Conservation (phyloP, 441 rosid species). For the Omphalea diandra region DNA sequence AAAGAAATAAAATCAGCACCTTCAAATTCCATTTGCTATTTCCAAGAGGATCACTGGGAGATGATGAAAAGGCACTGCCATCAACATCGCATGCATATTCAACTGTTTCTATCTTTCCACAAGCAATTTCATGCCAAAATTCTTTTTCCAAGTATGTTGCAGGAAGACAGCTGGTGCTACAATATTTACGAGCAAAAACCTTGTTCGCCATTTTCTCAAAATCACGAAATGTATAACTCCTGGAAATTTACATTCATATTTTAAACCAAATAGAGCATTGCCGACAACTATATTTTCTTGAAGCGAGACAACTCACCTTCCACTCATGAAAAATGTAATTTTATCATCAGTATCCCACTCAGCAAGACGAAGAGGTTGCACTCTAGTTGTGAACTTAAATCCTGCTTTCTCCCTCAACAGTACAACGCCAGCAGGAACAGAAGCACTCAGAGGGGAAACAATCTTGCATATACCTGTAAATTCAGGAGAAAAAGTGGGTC, state of each 20-base stretch:
- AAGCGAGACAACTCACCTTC: constrained; percentile 57
- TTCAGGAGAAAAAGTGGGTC: not conserved
- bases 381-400: constrained; percentile 95
- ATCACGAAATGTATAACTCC: constrained; percentile 92
- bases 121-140: constrained; percentile 96
- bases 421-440: constrained; percentile 95
- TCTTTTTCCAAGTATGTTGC: constrained; percentile 93
- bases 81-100: constrained; percentile 99
- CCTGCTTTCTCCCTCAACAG: constrained; percentile 84
- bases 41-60: constrained; percentile 83
- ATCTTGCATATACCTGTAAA: constrained; percentile 93
- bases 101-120: constrained; percentile 95
- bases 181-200: constrained; percentile 92
- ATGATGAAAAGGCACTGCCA: constrained; percentile 98
- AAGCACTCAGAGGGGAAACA: constrained; percentile 74
- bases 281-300: constrained; percentile 8
- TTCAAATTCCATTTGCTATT: constrained; percentile 98
- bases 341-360: constrained; percentile 94
- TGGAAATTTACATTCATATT: constrained; percentile 45
- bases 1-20: constrained; percentile 47
- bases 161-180: constrained; percentile 90
- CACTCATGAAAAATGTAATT: constrained; percentile 99
- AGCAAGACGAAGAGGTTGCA: constrained; percentile 98
- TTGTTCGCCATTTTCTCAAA: constrained; percentile 99
- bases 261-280: constrained; percentile 25